Conservation (phyloP, 768 basidiomycete genomes). For the Lentinula sp. region DNA sequence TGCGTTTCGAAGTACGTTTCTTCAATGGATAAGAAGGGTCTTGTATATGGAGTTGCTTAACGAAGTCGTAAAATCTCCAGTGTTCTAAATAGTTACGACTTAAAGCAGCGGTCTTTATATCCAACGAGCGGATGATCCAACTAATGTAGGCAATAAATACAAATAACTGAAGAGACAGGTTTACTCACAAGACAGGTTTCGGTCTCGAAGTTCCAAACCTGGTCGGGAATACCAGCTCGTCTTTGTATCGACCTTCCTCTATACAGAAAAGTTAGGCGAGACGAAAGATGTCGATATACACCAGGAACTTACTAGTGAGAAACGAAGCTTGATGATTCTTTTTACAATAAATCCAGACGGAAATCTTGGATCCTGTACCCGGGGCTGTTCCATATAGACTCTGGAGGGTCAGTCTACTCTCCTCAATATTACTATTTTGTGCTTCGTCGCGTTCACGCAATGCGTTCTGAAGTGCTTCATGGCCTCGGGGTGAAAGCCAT, state of each 20-base stretch:
- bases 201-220: not conserved
- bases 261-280: not conserved
- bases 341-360: constrained; percentile 1
- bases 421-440: not conserved
- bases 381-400: not conserved
- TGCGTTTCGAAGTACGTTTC: constrained; percentile 29
- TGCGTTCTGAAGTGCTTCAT: not conserved
- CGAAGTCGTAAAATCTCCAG: not conserved
- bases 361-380: not conserved
- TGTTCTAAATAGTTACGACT: constrained; percentile 4
- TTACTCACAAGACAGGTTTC: not conserved
- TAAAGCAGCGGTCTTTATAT: not conserved
- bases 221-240: not conserved
- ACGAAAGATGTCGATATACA: not conserved
- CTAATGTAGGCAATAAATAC: not conserved
- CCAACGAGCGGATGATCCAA: not conserved
- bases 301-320: not conserved
- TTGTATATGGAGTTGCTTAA: not conserved
- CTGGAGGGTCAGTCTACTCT: constrained; percentile 1
- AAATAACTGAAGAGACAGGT: too few relatives aligned
- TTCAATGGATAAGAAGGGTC: constrained; percentile 2
- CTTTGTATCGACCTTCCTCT: not conserved
- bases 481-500: constrained; percentile 1
- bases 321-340: constrained; percentile 1
- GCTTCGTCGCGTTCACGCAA: constrained; percentile 7